Percentiles rank a stretch among this genome's conserved stretches.
Conservation (phyloP, 352 stramenopile genomes). For the Phytopythium vexans region DNA sequence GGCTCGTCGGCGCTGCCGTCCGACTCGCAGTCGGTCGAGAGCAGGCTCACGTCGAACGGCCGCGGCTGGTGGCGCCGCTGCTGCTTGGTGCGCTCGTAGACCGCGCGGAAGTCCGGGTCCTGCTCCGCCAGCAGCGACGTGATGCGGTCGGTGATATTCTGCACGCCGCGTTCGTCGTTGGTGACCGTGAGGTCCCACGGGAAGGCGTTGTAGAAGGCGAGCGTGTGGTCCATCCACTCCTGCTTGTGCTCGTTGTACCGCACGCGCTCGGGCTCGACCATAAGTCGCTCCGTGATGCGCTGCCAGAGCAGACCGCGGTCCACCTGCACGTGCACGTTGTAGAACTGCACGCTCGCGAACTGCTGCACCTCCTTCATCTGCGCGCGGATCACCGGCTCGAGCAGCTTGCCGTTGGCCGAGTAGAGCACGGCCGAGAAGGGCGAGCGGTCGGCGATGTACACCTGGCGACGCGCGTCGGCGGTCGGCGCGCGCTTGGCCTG, state of each 20-base stretch:
- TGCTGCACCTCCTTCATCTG: constrained; percentile 82
- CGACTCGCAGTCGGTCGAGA: constrained; percentile 73
- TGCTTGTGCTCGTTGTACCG: constrained; percentile 83
- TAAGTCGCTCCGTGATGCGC: constrained; percentile 62
- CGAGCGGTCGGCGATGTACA: constrained; percentile 85
- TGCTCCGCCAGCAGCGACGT: constrained; percentile 38
- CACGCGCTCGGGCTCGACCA: constrained; percentile 67
- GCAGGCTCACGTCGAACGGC: constrained; percentile 20
- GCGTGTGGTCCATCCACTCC: constrained; percentile 81
- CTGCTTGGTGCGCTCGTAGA: constrained; percentile 56
- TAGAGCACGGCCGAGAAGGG: constrained; percentile 87
- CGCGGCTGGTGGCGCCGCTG: constrained; percentile 7
- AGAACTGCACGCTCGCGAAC: constrained; percentile 76
- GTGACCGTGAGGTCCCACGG: constrained; percentile 70
- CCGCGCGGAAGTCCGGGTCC: constrained; percentile 60
- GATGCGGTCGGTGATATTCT: constrained; percentile 54
- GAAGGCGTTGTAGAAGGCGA: constrained; percentile 79
- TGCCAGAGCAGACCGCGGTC: constrained; percentile 73
- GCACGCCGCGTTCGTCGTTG: constrained; percentile 61
- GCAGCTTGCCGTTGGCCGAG: constrained; percentile 54
- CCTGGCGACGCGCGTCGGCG: constrained; percentile 27
- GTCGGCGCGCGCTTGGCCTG: constrained; percentile 33
- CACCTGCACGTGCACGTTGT: constrained; percentile 81
- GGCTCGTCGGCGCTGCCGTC: constrained; percentile 42
- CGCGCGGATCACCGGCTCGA: constrained; percentile 79